These are phyloP conservation scores for Botryotinia narcissicola DNA, from an alignment of 2,329 filamentous ascomycete genomes.

Conservation along the genomic window DNA sequence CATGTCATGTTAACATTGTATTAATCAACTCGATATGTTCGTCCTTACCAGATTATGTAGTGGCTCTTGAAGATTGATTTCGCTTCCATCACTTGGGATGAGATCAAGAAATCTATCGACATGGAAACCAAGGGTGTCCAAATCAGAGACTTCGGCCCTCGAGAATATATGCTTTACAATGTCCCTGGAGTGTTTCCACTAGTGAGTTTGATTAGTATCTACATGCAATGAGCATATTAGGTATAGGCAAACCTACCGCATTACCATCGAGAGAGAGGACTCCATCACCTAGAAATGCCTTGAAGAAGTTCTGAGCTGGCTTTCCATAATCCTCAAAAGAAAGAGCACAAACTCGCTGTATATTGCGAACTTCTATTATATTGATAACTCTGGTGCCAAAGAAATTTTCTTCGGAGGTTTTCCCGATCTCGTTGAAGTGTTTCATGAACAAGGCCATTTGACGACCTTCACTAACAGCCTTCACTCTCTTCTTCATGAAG, in stretches of 20 bases:
- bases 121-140: slow-evolving; percentile 5
- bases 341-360: background rate
- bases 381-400: background rate
- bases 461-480: background rate
- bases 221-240: background rate
- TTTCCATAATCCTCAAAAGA: slow-evolving; percentile 8
- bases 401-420: slow-evolving; percentile 6
- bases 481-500: background rate
- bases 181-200: slow-evolving; percentile 12
- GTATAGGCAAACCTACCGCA: background rate
- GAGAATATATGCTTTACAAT: slow-evolving; percentile 13
- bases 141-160: background rate
- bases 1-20: background rate
- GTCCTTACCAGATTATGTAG: background rate
- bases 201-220: background rate
- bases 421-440: background rate
- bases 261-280: background rate
- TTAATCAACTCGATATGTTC: background rate
- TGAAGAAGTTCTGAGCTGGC: slow-evolving; percentile 8
- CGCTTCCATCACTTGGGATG: background rate
- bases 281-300: slow-evolving; percentile 6
- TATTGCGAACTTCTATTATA: background rate
- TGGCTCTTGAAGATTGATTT: background rate
- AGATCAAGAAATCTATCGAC: slow-evolving; percentile 7
- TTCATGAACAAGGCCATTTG: slow-evolving; percentile 8